A percentile compares a stretch with the other conserved stretches of the same genome.
Evolutionary conservation across 345 rosid species (phyloP).

Genomic region (Abelmoschus esculentus): DNA sequence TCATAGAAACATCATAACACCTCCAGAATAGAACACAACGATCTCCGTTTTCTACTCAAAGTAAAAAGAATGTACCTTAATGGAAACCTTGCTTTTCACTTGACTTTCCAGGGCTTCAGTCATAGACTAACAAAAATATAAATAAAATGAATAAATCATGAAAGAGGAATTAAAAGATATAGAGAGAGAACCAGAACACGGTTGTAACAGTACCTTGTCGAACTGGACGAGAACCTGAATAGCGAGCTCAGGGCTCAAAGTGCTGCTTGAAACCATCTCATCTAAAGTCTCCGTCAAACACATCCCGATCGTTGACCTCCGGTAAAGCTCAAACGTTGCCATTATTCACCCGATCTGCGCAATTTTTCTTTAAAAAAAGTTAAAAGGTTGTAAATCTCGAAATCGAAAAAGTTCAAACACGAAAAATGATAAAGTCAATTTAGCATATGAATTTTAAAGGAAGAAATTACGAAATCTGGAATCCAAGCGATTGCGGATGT

Average conservation of each 20-base stretch:
- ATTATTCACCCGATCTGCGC: slow-evolving; percentile 33
- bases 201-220: slow-evolving; percentile 53
- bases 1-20: too few relatives aligned
- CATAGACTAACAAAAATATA: too few relatives aligned
- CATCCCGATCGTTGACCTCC: slow-evolving; percentile 96
- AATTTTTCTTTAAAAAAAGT: too few relatives aligned
- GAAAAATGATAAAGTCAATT: neutral
- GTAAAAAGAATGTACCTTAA: too few relatives aligned
- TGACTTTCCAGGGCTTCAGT: too few relatives aligned
- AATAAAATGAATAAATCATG: too few relatives aligned
- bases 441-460: neutral
- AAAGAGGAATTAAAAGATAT: too few relatives aligned
- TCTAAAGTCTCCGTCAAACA: slow-evolving; percentile 92
- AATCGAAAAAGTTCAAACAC: neutral
- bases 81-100: too few relatives aligned
- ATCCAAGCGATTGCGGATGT: slow-evolving; percentile 17
- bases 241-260: slow-evolving; percentile 91
- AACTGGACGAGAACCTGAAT: slow-evolving; percentile 95
- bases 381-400: slow-evolving; percentile 7
- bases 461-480: slow-evolving; percentile 22
- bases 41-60: too few relatives aligned
- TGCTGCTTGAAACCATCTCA: slow-evolving; percentile 88
- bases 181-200: too few relatives aligned
- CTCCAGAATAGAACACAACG: too few relatives aligned
- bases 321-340: slow-evolving; percentile 96